A percentile compares a stretch with the other conserved stretches of the same genome.
phyloP scores from a whole-genome alignment of 2,329 filamentous ascomycete genomes.

The Fusarium armeniacum region DNA sequence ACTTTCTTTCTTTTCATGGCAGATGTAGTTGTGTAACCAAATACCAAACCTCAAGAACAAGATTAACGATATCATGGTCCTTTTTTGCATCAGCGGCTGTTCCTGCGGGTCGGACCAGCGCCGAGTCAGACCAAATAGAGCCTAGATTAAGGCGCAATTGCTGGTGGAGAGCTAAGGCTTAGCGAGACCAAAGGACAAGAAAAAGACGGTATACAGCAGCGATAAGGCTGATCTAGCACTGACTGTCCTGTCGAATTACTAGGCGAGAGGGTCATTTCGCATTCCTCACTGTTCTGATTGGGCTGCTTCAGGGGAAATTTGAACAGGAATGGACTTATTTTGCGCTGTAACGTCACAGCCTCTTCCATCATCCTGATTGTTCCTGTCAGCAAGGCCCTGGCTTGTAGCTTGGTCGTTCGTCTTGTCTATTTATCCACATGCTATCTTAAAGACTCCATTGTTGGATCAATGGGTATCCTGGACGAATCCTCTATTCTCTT shows the following conservation, averaged over 20 bases:
- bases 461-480: background rate
- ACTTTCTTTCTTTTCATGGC: constrained; percentile 1
- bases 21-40: background rate
- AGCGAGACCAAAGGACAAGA: constrained; percentile 4
- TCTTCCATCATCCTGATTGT: constrained; percentile 1
- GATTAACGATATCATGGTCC: background rate
- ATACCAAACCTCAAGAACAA: constrained; percentile 3
- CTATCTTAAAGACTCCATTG: constrained; percentile 16
- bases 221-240: constrained; percentile 28
- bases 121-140: constrained; percentile 23
- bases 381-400: constrained; percentile 23
- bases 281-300: background rate
- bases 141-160: constrained; percentile 37
- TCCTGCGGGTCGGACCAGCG: constrained; percentile 22
- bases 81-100: constrained; percentile 26
- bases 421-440: constrained; percentile 21
- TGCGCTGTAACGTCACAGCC: constrained; percentile 15
- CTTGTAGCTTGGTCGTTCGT: background rate
- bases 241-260: background rate
- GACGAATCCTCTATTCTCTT: background rate
- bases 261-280: background rate
- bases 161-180: constrained; percentile 32
- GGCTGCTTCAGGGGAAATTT: constrained; percentile 9
- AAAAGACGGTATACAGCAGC: constrained; percentile 1
- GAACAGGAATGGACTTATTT: background rate